phyloP scores from a whole-genome alignment of 306 rosid genomes.

The Elaeagnus macrophylla region DNA sequence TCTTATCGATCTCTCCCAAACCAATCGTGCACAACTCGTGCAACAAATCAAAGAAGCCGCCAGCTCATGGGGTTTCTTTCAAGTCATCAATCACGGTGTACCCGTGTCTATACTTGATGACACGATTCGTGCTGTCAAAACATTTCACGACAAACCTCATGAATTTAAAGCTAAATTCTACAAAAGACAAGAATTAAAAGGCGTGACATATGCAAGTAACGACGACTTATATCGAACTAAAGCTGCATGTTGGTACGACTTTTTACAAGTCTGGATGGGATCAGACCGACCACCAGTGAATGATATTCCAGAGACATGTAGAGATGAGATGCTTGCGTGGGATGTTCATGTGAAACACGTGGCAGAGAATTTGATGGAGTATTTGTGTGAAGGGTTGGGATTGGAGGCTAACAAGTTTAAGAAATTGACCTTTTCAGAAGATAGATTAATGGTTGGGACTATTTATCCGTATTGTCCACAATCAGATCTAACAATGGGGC shows the following conservation, averaged over 20 bases:
- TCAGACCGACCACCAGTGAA: slow-evolving; percentile 5
- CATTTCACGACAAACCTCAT: slow-evolving; percentile 27
- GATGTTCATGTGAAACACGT: slow-evolving; percentile 21
- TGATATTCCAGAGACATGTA: slow-evolving; percentile 16
- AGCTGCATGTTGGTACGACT: slow-evolving; percentile 28
- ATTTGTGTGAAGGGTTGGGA: slow-evolving; percentile 30
- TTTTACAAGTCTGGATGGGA: slow-evolving; percentile 25
- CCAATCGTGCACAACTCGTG: slow-evolving; percentile 16
- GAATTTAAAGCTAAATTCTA: slow-evolving; percentile 24
- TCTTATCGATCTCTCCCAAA: slow-evolving; percentile 29
- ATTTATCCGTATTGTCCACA: slow-evolving; percentile 32
- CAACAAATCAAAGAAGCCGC: slow-evolving; percentile 32
- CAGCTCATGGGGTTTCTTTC: slow-evolving; percentile 39
- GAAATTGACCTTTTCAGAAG: slow-evolving; percentile 17
- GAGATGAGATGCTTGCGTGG: slow-evolving; percentile 26
- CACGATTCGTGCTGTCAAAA: slow-evolving; percentile 20
- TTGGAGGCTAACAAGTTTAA: slow-evolving; percentile 22
- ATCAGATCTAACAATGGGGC: slow-evolving; percentile 31
- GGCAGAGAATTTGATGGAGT: slow-evolving; percentile 26
- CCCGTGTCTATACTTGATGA: slow-evolving; percentile 10
- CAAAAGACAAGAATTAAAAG: slow-evolving; percentile 25
- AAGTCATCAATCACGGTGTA: slow-evolving; percentile 32
- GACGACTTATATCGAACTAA: slow-evolving; percentile 25
- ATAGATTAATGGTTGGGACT: slow-evolving; percentile 11
- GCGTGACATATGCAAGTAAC: slow-evolving; percentile 23